Evolutionary conservation across 2,329 filamentous ascomycete genomes (phyloP), one percentile per base, ranked within the genome.

Genomic region (Calonectria leucothoes): DNA sequence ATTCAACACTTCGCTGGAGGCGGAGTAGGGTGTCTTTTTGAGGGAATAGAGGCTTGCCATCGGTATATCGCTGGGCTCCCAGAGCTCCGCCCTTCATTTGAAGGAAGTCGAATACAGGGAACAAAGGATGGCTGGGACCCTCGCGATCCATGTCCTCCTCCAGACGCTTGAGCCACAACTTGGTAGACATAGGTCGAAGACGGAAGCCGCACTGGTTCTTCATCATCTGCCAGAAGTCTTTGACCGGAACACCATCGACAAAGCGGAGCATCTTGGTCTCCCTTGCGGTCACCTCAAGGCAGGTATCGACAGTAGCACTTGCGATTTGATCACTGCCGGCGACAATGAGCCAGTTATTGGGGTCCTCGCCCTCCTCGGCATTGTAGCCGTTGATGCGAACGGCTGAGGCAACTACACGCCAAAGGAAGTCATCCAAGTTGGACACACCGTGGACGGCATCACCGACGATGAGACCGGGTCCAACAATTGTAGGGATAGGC

Each of bases 271-370:
- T 61, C 23, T 61, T 61, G 23, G 55, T 61, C 15, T 61, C 55
- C 14, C 55, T 39, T 8, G 55, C 33, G 12, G 55, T 61, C 14
- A 61, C 55, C 14, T 61, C 55, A 20, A 61, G 33, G 8, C 55
- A 61, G n/a, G 55, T 61, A 12, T 70, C 68, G 6, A 55, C 59
- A 17, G 35, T 57, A 17, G 68, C 61, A 17, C 48, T 33, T 4
- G 68, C 68, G n/a, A 70, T 70, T 61, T 70, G 68, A 29, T 70
- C 68, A 25, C 68, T 70, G 20, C 68, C 68, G 23, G 68, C 68
- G 25, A 70, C 68, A 33, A 70, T 39, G 4, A 70, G 33, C 68
- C 59, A 70, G 31, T 51, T 51, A 37, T 70, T 63, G 57, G 68
- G 68, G 33, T 70, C 68, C 31, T 66, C 51, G 3, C 48, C 48